Percentiles rank a stretch among this genome's conserved stretches.
Conservation (phyloP, 2,329 filamentous ascomycete genomes). For the Nemania serpens region DNA sequence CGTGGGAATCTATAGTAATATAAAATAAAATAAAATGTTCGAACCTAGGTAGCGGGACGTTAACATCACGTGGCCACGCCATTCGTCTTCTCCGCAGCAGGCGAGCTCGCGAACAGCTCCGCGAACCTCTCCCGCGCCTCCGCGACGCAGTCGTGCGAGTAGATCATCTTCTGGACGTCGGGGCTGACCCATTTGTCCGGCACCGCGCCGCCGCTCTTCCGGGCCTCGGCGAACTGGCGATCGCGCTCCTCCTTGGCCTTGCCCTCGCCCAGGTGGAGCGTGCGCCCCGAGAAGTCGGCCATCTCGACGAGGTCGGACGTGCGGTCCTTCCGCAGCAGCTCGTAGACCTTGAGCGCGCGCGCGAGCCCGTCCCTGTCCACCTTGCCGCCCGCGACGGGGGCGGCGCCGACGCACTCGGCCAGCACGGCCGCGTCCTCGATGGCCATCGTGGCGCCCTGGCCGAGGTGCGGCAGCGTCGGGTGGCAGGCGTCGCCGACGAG, state of each 20-base stretch:
- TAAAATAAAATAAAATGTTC: neutral
- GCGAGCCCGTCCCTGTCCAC: slow-evolving; percentile 47
- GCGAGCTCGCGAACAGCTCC: slow-evolving; percentile 46
- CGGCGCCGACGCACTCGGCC: slow-evolving; percentile 52
- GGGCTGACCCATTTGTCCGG: slow-evolving; percentile 74
- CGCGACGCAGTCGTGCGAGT: slow-evolving; percentile 64
- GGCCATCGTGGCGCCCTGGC: slow-evolving; percentile 70
- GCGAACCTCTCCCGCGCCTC: slow-evolving; percentile 59
- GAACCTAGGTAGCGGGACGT: neutral
- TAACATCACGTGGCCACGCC: slow-evolving; percentile 17
- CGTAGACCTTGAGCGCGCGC: slow-evolving; percentile 59
- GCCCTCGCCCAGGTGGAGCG: slow-evolving; percentile 62
- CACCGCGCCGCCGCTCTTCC: slow-evolving; percentile 53
- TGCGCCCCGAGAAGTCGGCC: slow-evolving; percentile 57
- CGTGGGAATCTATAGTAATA: too few relatives aligned
- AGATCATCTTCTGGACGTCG: slow-evolving; percentile 69
- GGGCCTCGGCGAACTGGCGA: slow-evolving; percentile 57
- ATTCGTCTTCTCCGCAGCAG: slow-evolving; percentile 17
- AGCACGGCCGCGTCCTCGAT: slow-evolving; percentile 69
- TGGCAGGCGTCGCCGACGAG: slow-evolving; percentile 70
- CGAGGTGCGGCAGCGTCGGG: slow-evolving; percentile 69
- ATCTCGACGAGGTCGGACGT: slow-evolving; percentile 58
- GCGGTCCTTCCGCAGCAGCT: slow-evolving; percentile 60
- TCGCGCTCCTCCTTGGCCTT: slow-evolving; percentile 64
- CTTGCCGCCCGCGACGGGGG: slow-evolving; percentile 3